phyloP scores from a whole-genome alignment of 306 rosid species.

The Hippophae tibetana region DNA sequence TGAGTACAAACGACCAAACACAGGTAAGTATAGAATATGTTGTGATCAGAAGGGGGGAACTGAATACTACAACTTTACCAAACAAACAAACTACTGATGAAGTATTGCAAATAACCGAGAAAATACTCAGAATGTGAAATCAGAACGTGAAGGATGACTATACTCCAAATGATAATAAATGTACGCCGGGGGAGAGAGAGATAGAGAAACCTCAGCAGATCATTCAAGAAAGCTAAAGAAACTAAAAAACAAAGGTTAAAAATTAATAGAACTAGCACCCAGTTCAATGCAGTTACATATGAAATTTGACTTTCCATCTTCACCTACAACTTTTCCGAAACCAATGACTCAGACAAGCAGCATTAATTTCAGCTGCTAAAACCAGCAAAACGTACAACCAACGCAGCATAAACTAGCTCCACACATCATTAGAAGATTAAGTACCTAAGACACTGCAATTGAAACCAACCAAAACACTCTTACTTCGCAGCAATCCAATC shows the following conservation, averaged over 20 bases:
- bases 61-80: not conserved
- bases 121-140: no score
- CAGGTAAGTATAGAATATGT: slow-evolving; percentile 12
- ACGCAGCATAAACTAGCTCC: slow-evolving; percentile 7
- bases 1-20: slow-evolving; percentile 20
- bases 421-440: slow-evolving; percentile 13
- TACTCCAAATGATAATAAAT: no score
- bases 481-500: slow-evolving; percentile 22
- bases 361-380: slow-evolving; percentile 14
- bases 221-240: not conserved
- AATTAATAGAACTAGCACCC: not conserved
- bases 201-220: no score
- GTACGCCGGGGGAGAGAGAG: no score
- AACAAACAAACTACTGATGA: slow-evolving; percentile 6
- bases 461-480: slow-evolving; percentile 23
- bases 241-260: not conserved
- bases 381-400: slow-evolving; percentile 8
- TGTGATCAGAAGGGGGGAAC: not conserved
- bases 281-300: slow-evolving; percentile 9
- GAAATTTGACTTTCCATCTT: slow-evolving; percentile 1
- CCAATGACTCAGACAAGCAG: slow-evolving; percentile 6
- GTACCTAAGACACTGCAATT: slow-evolving; percentile 25
- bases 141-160: no score
- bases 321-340: slow-evolving; percentile 10
- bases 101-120: no score